Conservation (phyloP, 208 protist genomes). For the Trypanosoma theileri region DNA sequence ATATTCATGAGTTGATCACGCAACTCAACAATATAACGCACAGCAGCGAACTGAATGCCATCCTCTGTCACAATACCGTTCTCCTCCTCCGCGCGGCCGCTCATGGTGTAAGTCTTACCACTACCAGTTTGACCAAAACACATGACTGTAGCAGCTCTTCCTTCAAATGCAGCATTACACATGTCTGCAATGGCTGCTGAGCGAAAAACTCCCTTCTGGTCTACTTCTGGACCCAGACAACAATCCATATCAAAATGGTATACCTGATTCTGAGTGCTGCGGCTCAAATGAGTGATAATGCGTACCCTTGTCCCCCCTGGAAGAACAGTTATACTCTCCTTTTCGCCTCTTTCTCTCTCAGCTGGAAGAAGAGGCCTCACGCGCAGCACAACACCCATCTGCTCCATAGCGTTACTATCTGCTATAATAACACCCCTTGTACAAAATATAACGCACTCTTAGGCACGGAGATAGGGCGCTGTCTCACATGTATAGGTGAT, state of each 20-base stretch:
- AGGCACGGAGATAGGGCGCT: background rate
- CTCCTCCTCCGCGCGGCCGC: slow-evolving; percentile 41
- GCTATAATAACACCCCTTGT: background rate
- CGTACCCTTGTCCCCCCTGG: slow-evolving; percentile 20
- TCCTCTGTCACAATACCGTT: slow-evolving; percentile 44
- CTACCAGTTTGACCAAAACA: slow-evolving; percentile 91
- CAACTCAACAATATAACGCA: slow-evolving; percentile 42
- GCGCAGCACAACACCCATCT: slow-evolving; percentile 52
- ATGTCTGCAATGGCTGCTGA: slow-evolving; percentile 41
- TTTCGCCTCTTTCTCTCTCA: slow-evolving; percentile 46
- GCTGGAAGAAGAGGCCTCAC: slow-evolving; percentile 66
- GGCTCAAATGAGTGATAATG: slow-evolving; percentile 8
- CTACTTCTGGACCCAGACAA: slow-evolving; percentile 50
- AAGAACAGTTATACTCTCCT: slow-evolving; percentile 23
- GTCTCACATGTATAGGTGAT: background rate
- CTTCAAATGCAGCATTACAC: slow-evolving; percentile 73
- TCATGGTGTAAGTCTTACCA: slow-evolving; percentile 90
- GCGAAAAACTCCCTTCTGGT: slow-evolving; percentile 59
- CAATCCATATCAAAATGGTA: slow-evolving; percentile 64
- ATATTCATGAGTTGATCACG: slow-evolving; percentile 30
- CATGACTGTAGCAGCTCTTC: slow-evolving; percentile 79
- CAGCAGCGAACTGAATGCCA: slow-evolving; percentile 73
- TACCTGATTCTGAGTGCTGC: slow-evolving; percentile 18
- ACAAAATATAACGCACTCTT: background rate
- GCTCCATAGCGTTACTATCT: slow-evolving; percentile 17